Evolutionary conservation across 306 rosid genomes (phyloP).

Genomic region (Neltuma alba): DNA sequence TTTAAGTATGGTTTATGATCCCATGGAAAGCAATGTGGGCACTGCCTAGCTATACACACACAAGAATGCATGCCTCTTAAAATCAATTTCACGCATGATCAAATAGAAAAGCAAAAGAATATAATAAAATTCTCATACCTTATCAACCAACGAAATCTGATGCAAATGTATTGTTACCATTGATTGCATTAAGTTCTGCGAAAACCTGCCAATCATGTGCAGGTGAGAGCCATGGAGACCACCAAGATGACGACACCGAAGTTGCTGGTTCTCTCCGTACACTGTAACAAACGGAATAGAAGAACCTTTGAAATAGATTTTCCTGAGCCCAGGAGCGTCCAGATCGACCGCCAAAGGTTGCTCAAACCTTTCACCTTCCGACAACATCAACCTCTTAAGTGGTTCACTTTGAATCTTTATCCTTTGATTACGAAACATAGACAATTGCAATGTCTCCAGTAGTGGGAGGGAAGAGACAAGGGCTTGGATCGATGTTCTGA

Average conservation of each 20-base stretch:
- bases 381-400: not conserved
- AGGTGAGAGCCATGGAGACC: not conserved
- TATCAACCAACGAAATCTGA: not conserved
- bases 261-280: not conserved
- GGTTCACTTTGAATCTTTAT: not conserved
- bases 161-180: not conserved
- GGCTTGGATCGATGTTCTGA: not conserved
- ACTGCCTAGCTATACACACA: not conserved
- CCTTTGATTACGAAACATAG: not conserved
- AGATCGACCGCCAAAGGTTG: not conserved
- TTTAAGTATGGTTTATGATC: too few relatives aligned
- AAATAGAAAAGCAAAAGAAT: not conserved
- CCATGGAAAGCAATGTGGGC: too few relatives aligned
- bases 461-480: not conserved
- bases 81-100: not conserved
- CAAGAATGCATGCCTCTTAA: not conserved
- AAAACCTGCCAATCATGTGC: constrained; percentile 4
- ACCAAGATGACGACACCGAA: not conserved
- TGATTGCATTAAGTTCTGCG: not conserved
- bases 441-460: not conserved
- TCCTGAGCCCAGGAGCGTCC: not conserved
- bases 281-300: not conserved
- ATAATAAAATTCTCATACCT: not conserved
- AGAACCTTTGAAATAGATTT: not conserved
- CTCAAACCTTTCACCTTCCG: not conserved